Evolutionary conservation across 306 rosid genomes (phyloP), one percentile per base, ranked within the genome.

Genomic region (Vigna nakashimae): DNA sequence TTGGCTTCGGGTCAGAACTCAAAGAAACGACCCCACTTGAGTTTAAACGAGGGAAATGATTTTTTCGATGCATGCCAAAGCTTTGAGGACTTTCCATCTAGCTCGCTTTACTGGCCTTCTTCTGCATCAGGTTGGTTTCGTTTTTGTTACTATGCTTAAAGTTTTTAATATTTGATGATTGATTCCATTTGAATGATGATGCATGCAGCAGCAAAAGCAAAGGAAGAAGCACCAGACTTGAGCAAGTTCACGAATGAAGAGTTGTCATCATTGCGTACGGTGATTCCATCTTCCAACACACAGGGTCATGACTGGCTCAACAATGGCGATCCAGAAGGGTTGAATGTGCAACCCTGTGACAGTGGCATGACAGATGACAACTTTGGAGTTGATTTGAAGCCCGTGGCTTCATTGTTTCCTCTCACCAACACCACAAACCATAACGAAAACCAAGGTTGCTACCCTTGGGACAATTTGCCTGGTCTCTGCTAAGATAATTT

Each of bases 401-500:
- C 87, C 14, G 42, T 89, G 59, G 85, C 90, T 73, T 86, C 98
- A 10, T 62, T 89, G 71, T 85, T 89, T 71, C 97, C 97, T 32
- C 83, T 84, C 68, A 13, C 84, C 65, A 76, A 88, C 48, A 28
- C 90, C 48, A n/a, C 88, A 63, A 88, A 81, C 74, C 64, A 78
- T 56, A 53, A 79, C 62, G 86, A 79, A 76, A 86, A 86, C 65
- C 72, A 65, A 7, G 82, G 77, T 7, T 77, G 80, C 80, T 83
- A 83, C 83, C 5, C 89, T 43, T 92, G 98, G 97, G 97, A 92
- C 76, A 88, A 86, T 74, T 82, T 92, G 69, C 90, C 95, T 53
- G 85, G 89, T 40, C 84, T 94, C 13, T 87, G 93, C 84, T 88
- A 75, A 69, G 42, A 69, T 56, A 45, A 24, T 34, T 60, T 78